Evolutionary conservation across 2,329 filamentous ascomycete genomes (phyloP).

Genomic region (Metarhizium anisopliae): DNA sequence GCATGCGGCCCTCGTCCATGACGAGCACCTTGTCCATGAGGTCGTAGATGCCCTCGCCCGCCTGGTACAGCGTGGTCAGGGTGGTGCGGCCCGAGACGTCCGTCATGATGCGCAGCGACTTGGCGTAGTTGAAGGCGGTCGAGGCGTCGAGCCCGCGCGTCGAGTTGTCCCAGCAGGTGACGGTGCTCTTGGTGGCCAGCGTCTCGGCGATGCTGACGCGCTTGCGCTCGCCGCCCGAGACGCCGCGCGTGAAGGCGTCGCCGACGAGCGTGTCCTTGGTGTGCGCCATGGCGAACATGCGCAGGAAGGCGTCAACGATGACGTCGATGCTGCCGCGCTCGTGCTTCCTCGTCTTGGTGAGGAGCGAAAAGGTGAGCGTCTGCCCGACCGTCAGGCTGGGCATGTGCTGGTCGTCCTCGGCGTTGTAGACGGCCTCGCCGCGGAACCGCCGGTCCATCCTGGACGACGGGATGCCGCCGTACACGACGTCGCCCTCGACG

Average conservation of each 20-base stretch:
- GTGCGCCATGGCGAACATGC: slow-evolving; percentile 72
- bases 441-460: slow-evolving; percentile 61
- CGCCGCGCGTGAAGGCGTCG: slow-evolving; percentile 62
- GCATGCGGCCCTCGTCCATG: slow-evolving; percentile 57
- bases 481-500: slow-evolving; percentile 47
- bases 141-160: slow-evolving; percentile 73
- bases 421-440: slow-evolving; percentile 71
- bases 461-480: slow-evolving; percentile 60
- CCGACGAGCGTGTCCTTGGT: slow-evolving; percentile 68
- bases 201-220: slow-evolving; percentile 74
- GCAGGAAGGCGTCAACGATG: slow-evolving; percentile 56
- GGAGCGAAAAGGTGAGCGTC: slow-evolving; percentile 65
- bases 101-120: slow-evolving; percentile 62
- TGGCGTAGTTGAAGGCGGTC: slow-evolving; percentile 70
- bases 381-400: slow-evolving; percentile 68
- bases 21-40: slow-evolving; percentile 56
- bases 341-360: slow-evolving; percentile 65
- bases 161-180: slow-evolving; percentile 73
- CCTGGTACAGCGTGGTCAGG: slow-evolving; percentile 15
- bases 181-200: slow-evolving; percentile 61
- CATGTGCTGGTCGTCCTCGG: slow-evolving; percentile 69
- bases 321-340: slow-evolving; percentile 55
- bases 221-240: slow-evolving; percentile 74
- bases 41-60: slow-evolving; percentile 17
- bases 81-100: slow-evolving; percentile 45